Evolutionary conservation across 495 filamentous ascomycete species (phyloP).

Genomic region (Annulohypoxylon bovei): DNA sequence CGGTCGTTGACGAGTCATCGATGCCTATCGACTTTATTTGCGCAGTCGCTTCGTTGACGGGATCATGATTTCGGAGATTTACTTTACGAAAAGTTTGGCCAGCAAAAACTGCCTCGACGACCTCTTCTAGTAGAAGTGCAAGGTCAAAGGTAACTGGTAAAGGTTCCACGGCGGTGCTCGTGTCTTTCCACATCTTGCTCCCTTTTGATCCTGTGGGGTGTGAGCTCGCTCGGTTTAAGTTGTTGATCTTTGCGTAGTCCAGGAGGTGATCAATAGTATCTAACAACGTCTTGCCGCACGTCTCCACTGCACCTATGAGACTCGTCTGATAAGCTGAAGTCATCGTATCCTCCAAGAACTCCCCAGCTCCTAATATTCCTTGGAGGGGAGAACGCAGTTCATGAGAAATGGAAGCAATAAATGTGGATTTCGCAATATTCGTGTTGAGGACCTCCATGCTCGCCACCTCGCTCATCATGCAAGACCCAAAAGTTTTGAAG

Average conservation of each 20-base stretch:
- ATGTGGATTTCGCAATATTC: conserved; percentile 69
- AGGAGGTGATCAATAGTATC: conserved; percentile 80
- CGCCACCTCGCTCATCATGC: conserved; percentile 68
- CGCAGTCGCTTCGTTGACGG: conserved; percentile 19
- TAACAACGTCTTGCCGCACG: conserved; percentile 77
- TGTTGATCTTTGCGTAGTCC: conserved; percentile 77
- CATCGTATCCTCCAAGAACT: conserved; percentile 70
- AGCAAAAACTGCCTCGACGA: conserved; percentile 67
- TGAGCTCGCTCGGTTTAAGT: conserved; percentile 33
- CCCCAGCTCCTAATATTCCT: conserved; percentile 76
- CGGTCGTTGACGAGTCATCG: conserved; percentile 20
- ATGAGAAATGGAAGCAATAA: conserved; percentile 78
- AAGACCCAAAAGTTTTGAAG: conserved; percentile 65
- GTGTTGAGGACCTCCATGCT: conserved; percentile 57
- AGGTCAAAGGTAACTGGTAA: conserved; percentile 45
- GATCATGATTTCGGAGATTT: conserved; percentile 34
- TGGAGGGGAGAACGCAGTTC: conserved; percentile 82
- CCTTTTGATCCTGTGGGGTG: neutral
- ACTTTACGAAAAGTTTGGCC: conserved; percentile 52
- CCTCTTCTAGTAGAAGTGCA: conserved; percentile 65
- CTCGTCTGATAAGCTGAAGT: conserved; percentile 65
- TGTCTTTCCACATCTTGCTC: conserved; percentile 7
- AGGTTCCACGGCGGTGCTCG: neutral
- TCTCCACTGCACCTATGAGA: conserved; percentile 77
- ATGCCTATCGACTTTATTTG: conserved; percentile 23